These are phyloP conservation scores for Talaromyces islandicus DNA, from an alignment of 2,329 filamentous ascomycete species.

Conservation along the genomic window DNA sequence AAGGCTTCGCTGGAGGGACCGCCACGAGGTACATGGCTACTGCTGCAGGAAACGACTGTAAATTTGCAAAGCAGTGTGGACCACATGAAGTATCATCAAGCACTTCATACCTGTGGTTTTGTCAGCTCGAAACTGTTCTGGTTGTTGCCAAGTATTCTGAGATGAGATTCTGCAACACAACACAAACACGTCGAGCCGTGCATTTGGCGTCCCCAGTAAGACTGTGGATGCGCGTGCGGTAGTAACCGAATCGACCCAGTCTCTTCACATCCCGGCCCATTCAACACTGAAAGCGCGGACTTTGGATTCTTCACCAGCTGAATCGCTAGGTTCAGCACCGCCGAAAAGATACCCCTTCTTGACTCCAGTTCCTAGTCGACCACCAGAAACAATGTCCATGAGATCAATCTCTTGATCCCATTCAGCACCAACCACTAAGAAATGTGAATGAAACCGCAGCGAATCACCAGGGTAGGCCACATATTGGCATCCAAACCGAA, in stretches of 20 bases:
- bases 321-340: constrained; percentile 44
- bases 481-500: constrained; percentile 92
- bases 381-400: constrained; percentile 78
- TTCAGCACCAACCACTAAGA: constrained; percentile 73
- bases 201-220: neutral
- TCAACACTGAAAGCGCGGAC: constrained; percentile 79
- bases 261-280: constrained; percentile 80
- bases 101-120: neutral
- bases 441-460: constrained; percentile 91
- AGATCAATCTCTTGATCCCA: constrained; percentile 85
- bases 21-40: neutral
- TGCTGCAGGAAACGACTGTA: neutral
- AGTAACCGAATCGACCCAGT: neutral
- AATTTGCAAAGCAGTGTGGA: neutral
- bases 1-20: too few species aligned
- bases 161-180: neutral
- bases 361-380: constrained; percentile 83
- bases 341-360: constrained; percentile 94
- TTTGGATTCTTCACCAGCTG: constrained; percentile 26
- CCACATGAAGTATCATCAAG: neutral
- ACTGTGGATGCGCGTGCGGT: neutral
- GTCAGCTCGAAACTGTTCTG: neutral
- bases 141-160: neutral
- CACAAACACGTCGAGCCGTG: neutral
- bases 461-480: constrained; percentile 94